These are phyloP conservation scores for Pouteria glomerata DNA, from an alignment of 148 eudicot species.

Conservation along the genomic window DNA sequence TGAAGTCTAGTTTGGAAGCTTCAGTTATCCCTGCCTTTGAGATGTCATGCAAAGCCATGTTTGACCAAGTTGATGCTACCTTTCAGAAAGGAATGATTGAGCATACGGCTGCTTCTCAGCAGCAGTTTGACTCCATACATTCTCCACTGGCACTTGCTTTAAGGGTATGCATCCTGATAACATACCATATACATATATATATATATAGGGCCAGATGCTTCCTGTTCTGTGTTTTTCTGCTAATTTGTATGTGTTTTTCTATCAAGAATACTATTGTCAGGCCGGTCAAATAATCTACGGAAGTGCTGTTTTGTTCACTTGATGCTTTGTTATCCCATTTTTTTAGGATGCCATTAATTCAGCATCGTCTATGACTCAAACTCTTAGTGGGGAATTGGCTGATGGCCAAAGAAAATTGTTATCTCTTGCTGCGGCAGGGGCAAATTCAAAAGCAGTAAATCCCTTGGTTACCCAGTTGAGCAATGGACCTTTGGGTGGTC, in stretches of 20 bases:
- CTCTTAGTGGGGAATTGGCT: constrained; percentile 68
- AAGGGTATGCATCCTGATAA: constrained; percentile 45
- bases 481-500: constrained; percentile 76
- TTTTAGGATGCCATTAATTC: constrained; percentile 82
- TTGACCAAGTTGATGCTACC: constrained; percentile 89
- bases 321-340: neutral
- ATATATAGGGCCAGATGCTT: neutral
- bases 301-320: neutral
- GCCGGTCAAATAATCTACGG: neutral
- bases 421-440: constrained; percentile 75
- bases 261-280: neutral
- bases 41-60: constrained; percentile 87
- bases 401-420: constrained; percentile 87
- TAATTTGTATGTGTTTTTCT: neutral
- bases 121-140: constrained; percentile 66
- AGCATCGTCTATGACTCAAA: constrained; percentile 73
- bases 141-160: constrained; percentile 72
- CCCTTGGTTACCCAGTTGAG: constrained; percentile 58
- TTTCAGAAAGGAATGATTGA: constrained; percentile 92
- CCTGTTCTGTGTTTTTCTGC: neutral
- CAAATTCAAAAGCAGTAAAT: constrained; percentile 54
- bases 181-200: neutral
- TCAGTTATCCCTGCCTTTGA: constrained; percentile 86
- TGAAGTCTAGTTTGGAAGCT: constrained; percentile 73
- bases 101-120: constrained; percentile 60